Conservation (phyloP, 345 rosid genomes). For the Arabidopsis suecica region DNA sequence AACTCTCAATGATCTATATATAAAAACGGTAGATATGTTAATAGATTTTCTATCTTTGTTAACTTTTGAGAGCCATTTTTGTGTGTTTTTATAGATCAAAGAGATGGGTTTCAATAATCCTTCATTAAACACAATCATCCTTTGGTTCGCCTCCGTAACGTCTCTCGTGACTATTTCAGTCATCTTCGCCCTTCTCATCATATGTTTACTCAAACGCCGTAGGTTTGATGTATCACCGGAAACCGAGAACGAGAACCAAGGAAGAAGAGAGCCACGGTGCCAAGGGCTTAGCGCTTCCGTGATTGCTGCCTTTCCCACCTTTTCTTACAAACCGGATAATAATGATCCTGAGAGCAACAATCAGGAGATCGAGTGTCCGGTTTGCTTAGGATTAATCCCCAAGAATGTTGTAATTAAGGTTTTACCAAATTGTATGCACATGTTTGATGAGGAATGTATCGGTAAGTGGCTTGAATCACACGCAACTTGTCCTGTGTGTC, state of each 20-base stretch:
- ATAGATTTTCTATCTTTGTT: slow-evolving; percentile 11
- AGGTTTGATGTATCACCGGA: slow-evolving; percentile 34
- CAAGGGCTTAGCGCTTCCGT: slow-evolving; percentile 44
- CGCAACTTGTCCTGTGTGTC: slow-evolving; percentile 46
- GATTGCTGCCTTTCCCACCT: slow-evolving; percentile 42
- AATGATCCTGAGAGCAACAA: slow-evolving; percentile 33
- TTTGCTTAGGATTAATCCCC: slow-evolving; percentile 41
- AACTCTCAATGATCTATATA: slow-evolving; percentile 35
- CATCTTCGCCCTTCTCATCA: slow-evolving; percentile 15
- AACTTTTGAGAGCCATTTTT: slow-evolving; percentile 8
- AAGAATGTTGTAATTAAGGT: slow-evolving; percentile 36
- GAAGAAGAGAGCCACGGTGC: slow-evolving; percentile 26
- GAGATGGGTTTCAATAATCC: slow-evolving; percentile 35
- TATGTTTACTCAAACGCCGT: slow-evolving; percentile 37
- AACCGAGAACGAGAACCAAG: background rate
- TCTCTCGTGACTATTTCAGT: slow-evolving; percentile 35
- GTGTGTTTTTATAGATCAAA: slow-evolving; percentile 12
- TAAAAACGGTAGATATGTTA: background rate
- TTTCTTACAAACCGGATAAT: slow-evolving; percentile 33
- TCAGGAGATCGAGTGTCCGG: slow-evolving; percentile 44
- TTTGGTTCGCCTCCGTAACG: slow-evolving; percentile 41
- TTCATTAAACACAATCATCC: slow-evolving; percentile 37
- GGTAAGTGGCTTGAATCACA: slow-evolving; percentile 45
- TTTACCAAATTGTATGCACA: slow-evolving; percentile 46
- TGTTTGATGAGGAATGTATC: slow-evolving; percentile 47